phyloP scores from a whole-genome alignment of 2,329 filamentous ascomycete species.

The Elsinoe batatas region DNA sequence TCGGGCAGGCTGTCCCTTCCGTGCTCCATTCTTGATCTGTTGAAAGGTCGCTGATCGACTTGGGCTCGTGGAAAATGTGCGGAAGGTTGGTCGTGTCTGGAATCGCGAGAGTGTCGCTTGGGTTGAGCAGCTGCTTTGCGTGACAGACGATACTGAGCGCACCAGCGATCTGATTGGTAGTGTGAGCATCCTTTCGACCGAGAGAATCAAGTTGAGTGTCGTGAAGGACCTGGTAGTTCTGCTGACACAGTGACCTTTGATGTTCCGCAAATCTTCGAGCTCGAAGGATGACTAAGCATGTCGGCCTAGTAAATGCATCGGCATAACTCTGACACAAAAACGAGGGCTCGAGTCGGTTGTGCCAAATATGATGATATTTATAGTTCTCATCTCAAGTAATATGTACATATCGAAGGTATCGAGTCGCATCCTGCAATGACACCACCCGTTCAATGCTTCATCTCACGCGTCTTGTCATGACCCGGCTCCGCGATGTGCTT shows the following conservation, averaged over 20 bases:
- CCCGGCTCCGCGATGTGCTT: too few relatives aligned
- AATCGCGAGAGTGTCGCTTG: not conserved
- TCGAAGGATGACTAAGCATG: not conserved
- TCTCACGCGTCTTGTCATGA: too few relatives aligned
- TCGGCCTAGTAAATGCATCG: too few relatives aligned
- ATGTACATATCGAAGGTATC: too few relatives aligned
- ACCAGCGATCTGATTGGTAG: constrained; percentile 1
- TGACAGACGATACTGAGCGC: not conserved
- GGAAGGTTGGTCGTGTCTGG: constrained; percentile 20
- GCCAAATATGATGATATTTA: too few relatives aligned
- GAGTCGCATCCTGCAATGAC: too few relatives aligned
- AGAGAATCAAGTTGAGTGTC: not conserved
- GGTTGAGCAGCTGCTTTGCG: not conserved
- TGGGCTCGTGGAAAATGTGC: constrained; percentile 31
- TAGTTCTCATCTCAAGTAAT: too few relatives aligned
- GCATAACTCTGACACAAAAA: too few relatives aligned
- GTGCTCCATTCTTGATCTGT: constrained; percentile 56
- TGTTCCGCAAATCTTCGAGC: not conserved
- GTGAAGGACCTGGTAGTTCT: not conserved
- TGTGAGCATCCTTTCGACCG: not conserved
- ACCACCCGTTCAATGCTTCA: too few relatives aligned
- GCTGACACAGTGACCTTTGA: not conserved
- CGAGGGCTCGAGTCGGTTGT: too few relatives aligned
- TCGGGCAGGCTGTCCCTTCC: constrained; percentile 67
- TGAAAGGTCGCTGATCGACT: constrained; percentile 38